These are phyloP conservation scores for Bocquillonia castaneifolia DNA, from an alignment of 441 rosid genomes.

Conservation along the genomic window DNA sequence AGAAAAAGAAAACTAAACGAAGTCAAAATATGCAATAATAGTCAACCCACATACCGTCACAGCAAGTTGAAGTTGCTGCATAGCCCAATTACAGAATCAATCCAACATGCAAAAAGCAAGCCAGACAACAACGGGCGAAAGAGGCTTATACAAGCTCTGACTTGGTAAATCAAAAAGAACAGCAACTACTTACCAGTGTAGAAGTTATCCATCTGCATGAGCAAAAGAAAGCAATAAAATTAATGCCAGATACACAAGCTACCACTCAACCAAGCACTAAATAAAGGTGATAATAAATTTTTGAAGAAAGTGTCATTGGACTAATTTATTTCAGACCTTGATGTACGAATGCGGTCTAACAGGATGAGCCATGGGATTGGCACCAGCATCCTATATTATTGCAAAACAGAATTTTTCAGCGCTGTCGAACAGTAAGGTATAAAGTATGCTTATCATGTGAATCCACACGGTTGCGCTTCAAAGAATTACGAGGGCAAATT, in stretches of 20 bases:
- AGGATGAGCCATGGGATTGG: slow-evolving; percentile 99
- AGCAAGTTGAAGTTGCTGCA: slow-evolving; percentile 37
- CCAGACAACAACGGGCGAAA: too few species aligned
- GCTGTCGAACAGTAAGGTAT: slow-evolving; percentile 6
- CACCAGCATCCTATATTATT: slow-evolving; percentile 77
- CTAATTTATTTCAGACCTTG: slow-evolving; percentile 49
- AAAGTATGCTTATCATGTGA: background rate
- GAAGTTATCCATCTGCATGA: slow-evolving; percentile 92
- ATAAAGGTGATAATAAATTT: too few species aligned
- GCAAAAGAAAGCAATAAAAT: slow-evolving; percentile 16
- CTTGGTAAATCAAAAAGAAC: slow-evolving; percentile 9
- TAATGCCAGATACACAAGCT: slow-evolving; percentile 19
- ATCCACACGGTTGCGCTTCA: background rate
- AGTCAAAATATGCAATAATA: background rate
- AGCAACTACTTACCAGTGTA: slow-evolving; percentile 83
- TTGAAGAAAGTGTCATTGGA: background rate
- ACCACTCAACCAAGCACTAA: too few species aligned
- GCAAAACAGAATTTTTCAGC: slow-evolving; percentile 16
- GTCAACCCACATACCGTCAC: slow-evolving; percentile 60
- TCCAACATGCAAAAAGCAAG: slow-evolving; percentile 20
- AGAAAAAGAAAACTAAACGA: background rate
- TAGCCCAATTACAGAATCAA: slow-evolving; percentile 26
- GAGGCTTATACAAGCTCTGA: slow-evolving; percentile 2
- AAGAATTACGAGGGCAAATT: slow-evolving; percentile 8
- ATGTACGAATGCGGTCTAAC: slow-evolving; percentile 97